Conservation (phyloP, 176 grass and related monocot genomes). For the Oropetium thomaeum region DNA sequence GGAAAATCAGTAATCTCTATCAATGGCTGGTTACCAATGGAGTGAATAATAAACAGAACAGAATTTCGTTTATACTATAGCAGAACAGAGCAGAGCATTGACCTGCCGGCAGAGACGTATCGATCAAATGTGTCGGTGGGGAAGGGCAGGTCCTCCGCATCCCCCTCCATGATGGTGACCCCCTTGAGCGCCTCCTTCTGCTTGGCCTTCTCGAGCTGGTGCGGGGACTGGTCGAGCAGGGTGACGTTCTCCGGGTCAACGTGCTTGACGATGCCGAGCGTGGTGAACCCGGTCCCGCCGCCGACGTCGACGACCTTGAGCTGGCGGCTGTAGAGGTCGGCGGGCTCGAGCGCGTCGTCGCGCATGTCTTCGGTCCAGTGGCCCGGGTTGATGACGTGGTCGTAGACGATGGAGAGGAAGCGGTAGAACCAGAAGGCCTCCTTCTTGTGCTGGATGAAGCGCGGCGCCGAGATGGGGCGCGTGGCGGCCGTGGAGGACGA, state of each 20-base stretch:
- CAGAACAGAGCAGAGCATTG: neutral
- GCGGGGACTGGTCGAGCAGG: slow-evolving; percentile 83
- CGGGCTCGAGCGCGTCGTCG: slow-evolving; percentile 79
- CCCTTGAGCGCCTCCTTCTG: slow-evolving; percentile 81
- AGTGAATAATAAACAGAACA: neutral
- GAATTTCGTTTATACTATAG: no score
- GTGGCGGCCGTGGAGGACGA: slow-evolving; percentile 29
- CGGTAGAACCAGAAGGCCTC: slow-evolving; percentile 99
- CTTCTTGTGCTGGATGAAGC: slow-evolving; percentile 99
- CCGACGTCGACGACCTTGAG: slow-evolving; percentile 88
- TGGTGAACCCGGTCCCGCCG: slow-evolving; percentile 77
- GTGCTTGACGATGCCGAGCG: slow-evolving; percentile 78
- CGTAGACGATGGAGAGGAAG: slow-evolving; percentile 90
- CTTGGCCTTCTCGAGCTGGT: slow-evolving; percentile 82
- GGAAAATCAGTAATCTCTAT: neutral
- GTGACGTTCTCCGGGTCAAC: slow-evolving; percentile 73
- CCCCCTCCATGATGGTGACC: slow-evolving; percentile 76
- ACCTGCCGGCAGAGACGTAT: slow-evolving; percentile 93
- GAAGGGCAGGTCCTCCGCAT: slow-evolving; percentile 90
- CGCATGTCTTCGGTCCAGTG: slow-evolving; percentile 99
- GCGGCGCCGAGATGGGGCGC: slow-evolving; percentile 49
- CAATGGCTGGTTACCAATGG: neutral
- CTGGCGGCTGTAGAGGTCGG: slow-evolving; percentile 51
- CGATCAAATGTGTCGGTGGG: slow-evolving; percentile 68
- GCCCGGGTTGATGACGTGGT: slow-evolving; percentile 88